Conservation (phyloP, 176 grass and related monocot species). For the Rhynchospora pubera region DNA sequence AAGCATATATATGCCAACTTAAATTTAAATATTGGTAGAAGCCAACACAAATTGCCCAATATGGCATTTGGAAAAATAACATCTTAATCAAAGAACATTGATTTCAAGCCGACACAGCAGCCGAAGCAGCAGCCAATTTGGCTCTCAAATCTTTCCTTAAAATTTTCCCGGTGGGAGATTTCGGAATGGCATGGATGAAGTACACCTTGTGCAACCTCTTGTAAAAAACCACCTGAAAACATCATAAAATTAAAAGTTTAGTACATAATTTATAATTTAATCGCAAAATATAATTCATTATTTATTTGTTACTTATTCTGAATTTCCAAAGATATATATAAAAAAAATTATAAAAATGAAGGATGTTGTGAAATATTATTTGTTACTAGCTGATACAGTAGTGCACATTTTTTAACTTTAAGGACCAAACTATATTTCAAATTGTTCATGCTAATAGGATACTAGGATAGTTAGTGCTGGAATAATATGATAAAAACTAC, state of each 20-base stretch:
- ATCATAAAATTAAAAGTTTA: background rate
- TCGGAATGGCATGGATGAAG: conserved; percentile 75
- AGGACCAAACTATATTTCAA: background rate
- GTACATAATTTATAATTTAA: background rate
- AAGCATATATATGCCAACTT: background rate
- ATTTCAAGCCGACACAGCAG: background rate
- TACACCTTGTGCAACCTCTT: conserved; percentile 86
- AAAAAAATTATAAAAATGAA: background rate
- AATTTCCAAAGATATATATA: background rate
- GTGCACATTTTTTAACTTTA: background rate
- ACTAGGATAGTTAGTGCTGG: too few species aligned
- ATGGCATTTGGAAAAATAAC: background rate
- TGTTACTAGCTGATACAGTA: background rate
- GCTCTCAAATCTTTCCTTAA: conserved; percentile 77
- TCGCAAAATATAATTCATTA: background rate
- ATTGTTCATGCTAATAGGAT: too few species aligned
- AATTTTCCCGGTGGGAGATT: conserved; percentile 81
- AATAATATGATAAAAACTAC: too few species aligned
- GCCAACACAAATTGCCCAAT: conserved; percentile 11
- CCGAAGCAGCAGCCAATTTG: conserved; percentile 29
- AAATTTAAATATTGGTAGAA: background rate
- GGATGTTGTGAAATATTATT: background rate
- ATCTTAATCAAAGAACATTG: background rate
- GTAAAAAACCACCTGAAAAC: conserved; percentile 78
- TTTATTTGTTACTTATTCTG: background rate